Base-by-base conservation (phyloP, 176 grass and related monocot species). In the Oryza officinalis region DNA sequence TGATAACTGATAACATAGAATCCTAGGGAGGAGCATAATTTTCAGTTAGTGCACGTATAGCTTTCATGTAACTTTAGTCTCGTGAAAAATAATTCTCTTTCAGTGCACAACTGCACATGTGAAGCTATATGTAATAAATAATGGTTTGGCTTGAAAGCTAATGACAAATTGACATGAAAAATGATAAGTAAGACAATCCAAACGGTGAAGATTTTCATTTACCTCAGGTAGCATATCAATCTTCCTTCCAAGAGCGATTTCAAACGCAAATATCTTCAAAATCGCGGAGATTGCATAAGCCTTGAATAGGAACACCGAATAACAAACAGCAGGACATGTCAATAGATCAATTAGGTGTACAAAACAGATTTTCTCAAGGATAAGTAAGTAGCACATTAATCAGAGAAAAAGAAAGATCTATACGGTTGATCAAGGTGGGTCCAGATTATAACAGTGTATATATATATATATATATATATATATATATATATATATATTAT, bases 181-280 rank as follows among this genome's bases (percentile, higher is more conserved):
- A 22, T 47, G 6, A 81, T 9, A 78, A 77, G 67, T 82, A 10
- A 60, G 8, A 40, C 20, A 22, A 23, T 12, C 4, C 1, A 76
- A 69, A 63, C 40, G 4, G 6, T 0, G 0, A 2, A 33, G n/a
- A 38, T 32, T 75, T 69, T 74, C 38, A 91, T 79, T 97, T 92
- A 99, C 97, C 97, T 99, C 97, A n/a, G 93, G 88, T 84, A 99
- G 84, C 78, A 96, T 84, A 87, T 96, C 93, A 61, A 91, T 84
- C 26, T 91, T 94, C 84, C 91, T 88, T 88, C 97, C 97, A 64
- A 84, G 86, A 82, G 97, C 83, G 71, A 94, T 88, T 88, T 96
- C 93, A 82, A 99, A 99, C 72, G 93, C 88, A 86, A 86, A 91
- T 79, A 92, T 91, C 90, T 99, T 99, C 91, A 99, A 84, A 88